Evolutionary conservation across 805 yeast species (phyloP), one percentile per base, ranked within the genome.

Genomic region (Barnettozyma sucrosica): DNA sequence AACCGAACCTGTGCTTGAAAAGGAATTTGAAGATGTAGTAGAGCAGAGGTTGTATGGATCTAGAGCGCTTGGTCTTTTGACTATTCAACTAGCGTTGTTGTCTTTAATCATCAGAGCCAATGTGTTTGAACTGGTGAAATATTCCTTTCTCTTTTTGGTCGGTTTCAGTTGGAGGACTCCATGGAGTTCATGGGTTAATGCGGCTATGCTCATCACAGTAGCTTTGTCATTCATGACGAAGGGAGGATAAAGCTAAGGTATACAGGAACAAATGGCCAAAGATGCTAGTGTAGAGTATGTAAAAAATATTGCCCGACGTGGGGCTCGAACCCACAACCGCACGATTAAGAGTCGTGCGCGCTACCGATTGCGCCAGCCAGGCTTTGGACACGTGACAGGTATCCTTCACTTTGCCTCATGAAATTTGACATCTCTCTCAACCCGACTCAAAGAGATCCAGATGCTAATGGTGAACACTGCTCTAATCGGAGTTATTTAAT

Each of bases 261-360:
- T n/a, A n/a, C n/a, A n/a, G n/a, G n/a, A n/a, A n/a, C n/a, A n/a
- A n/a, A n/a, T n/a, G n/a, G n/a, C n/a, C n/a, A n/a, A n/a, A n/a
- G n/a, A n/a, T n/a, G n/a, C n/a, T n/a, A n/a, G n/a, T n/a, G n/a
- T n/a, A n/a, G n/a, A n/a, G 25, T 23, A 23, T 5, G 25, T 8
- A 36, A 36, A 36, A 36, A 36, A 36, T 36, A n/a, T n/a, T n/a
- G 40, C 40, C 40, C 40, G 26, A 36, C 40, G 40, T 36, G 40
- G 40, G 40, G 40, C 40, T 36, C 40, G 40, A 36, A 36, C 40
- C 40, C 40, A 36, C 40, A 36, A 36, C 40, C 40, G 40, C 40
- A 36, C 40, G 40, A 36, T 36, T 36, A 36, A 36, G 40, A 36
- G 40, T 36, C 40, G 40, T 36, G 40, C 40, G 40, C 40, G 40